Conservation (phyloP, 2,329 filamentous ascomycete species). For the Fusarium gaditjirri region DNA sequence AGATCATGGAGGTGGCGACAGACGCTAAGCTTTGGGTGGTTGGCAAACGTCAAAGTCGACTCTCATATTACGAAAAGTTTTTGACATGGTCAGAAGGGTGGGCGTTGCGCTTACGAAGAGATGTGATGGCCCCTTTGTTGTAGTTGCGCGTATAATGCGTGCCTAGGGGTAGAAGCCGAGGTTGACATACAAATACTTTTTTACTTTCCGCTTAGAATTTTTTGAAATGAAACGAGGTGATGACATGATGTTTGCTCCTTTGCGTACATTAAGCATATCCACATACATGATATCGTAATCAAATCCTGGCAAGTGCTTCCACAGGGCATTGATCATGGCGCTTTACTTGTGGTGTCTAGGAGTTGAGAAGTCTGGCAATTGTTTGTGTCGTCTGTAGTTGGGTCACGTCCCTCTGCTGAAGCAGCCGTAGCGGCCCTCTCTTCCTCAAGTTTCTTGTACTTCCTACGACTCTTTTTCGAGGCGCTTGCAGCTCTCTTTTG, state of each 20-base stretch:
- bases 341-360: not conserved
- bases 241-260: constrained; percentile 27
- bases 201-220: constrained; percentile 53
- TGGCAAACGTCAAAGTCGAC: constrained; percentile 61
- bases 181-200: constrained; percentile 67
- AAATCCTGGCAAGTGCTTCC: not conserved
- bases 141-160: constrained; percentile 61
- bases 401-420: not conserved
- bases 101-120: constrained; percentile 60
- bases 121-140: constrained; percentile 61
- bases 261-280: not conserved
- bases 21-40: constrained; percentile 56
- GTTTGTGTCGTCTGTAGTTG: not conserved
- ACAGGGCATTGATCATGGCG: not conserved
- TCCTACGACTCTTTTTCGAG: constrained; percentile 83
- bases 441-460: constrained; percentile 74
- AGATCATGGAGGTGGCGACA: constrained; percentile 58
- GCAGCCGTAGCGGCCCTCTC: constrained; percentile 50
- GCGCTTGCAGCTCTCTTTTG: constrained; percentile 78
- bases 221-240: constrained; percentile 46
- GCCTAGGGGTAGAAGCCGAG: constrained; percentile 63
- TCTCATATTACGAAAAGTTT: constrained; percentile 69
- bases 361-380: not conserved
- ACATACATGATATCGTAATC: not conserved
- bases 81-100: constrained; percentile 65